phyloP scores from a whole-genome alignment of 2,329 filamentous ascomycete genomes.

The Sporothrix sp. region DNA sequence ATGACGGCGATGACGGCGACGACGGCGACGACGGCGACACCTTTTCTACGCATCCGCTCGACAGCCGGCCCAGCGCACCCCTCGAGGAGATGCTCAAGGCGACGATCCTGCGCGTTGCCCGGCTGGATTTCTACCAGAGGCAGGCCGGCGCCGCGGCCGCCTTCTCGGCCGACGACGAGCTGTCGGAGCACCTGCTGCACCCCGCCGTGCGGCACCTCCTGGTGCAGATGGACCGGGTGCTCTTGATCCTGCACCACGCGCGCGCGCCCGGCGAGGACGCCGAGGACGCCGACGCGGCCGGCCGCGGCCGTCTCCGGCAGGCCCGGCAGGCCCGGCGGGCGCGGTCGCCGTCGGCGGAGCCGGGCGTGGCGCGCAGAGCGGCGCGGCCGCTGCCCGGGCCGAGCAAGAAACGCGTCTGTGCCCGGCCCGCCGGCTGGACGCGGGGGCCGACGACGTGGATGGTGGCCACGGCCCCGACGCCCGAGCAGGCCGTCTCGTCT shows the following conservation, averaged over 20 bases:
- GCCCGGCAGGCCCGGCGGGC: not conserved
- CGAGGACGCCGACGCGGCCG: not conserved
- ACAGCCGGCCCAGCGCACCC: constrained; percentile 18
- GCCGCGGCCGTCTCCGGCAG: too few relatives aligned
- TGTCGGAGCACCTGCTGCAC: constrained; percentile 52
- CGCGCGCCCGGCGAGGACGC: constrained; percentile 31
- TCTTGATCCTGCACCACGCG: constrained; percentile 60
- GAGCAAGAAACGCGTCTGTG: not conserved
- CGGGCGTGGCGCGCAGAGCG: too few relatives aligned
- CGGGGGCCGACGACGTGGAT: not conserved
- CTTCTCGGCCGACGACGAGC: constrained; percentile 60
- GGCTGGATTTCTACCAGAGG: constrained; percentile 44
- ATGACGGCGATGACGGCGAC: not conserved
- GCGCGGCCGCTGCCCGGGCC: constrained; percentile 5
- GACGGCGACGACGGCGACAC: constrained; percentile 33
- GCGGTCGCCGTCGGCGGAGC: not conserved
- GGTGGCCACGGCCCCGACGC: constrained; percentile 22
- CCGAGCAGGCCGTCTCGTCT: too few relatives aligned
- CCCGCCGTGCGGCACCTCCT: constrained; percentile 65
- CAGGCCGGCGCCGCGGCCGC: constrained; percentile 27
- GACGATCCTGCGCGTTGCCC: constrained; percentile 55
- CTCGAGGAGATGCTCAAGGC: constrained; percentile 64
- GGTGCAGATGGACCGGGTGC: constrained; percentile 55
- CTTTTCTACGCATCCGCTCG: constrained; percentile 36
- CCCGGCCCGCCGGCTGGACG: not conserved